Percentiles rank a stretch among this genome's conserved stretches.
These are phyloP conservation scores for Penicillium sp. DNA, from an alignment of 2,329 filamentous ascomycete genomes.

Conservation along the genomic window DNA sequence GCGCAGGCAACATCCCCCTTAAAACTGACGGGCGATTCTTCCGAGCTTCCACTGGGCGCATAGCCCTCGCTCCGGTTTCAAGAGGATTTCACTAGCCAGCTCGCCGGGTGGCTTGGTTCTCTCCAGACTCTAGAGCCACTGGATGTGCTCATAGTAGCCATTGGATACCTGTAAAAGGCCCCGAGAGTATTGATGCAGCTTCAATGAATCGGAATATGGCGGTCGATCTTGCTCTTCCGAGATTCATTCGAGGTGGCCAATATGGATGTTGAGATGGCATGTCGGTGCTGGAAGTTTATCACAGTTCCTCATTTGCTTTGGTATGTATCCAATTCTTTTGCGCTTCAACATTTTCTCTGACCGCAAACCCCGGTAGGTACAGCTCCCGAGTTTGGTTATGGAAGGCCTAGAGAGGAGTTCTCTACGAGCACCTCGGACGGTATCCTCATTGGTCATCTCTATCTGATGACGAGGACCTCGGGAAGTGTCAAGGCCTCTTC, in stretches of 20 bases:
- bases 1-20: slow-evolving; percentile 7
- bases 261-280: neutral
- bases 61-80: neutral
- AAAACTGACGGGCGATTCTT: neutral
- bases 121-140: too few species aligned
- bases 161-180: neutral
- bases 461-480: too few species aligned
- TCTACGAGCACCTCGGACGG: too few species aligned
- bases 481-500: neutral
- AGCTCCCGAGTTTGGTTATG: neutral
- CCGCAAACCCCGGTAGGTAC: too few species aligned
- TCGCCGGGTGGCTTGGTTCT: neutral
- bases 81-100: neutral
- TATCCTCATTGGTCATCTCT: neutral
- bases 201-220: neutral
- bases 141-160: too few species aligned
- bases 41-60: neutral
- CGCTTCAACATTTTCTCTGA: too few species aligned
- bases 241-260: neutral
- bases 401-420: neutral
- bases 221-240: neutral
- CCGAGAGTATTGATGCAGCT: neutral
- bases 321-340: neutral
- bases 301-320: neutral
- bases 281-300: neutral